phyloP scores from a whole-genome alignment of 2,329 filamentous ascomycete genomes.

The Aspergillus felis region DNA sequence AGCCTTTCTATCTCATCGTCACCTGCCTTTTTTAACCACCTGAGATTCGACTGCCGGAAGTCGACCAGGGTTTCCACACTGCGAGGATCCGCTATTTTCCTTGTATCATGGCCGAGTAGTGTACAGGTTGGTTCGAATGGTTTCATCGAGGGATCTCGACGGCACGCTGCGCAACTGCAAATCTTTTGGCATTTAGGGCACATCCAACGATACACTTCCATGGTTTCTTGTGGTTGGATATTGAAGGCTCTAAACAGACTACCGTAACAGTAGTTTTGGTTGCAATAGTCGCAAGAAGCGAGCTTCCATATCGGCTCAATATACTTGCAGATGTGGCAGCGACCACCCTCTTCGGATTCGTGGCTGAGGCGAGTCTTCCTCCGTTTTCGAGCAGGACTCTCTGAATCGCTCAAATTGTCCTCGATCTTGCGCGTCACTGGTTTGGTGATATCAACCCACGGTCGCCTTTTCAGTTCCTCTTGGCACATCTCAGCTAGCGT shows the following conservation, averaged over 20 bases:
- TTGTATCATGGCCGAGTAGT: conserved; percentile 85
- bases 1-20: conserved; percentile 48
- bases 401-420: conserved; percentile 45
- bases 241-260: conserved; percentile 88
- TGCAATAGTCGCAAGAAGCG: conserved; percentile 73
- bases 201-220: conserved; percentile 78
- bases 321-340: conserved; percentile 80
- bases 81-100: conserved; percentile 80
- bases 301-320: conserved; percentile 81
- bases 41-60: conserved; percentile 82
- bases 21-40: conserved; percentile 67
- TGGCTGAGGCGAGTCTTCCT: conserved; percentile 52
- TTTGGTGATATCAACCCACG: conserved; percentile 77
- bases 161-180: conserved; percentile 82
- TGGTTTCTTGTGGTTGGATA: conserved; percentile 74
- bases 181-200: conserved; percentile 83
- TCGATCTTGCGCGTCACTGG: conserved; percentile 37
- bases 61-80: conserved; percentile 89
- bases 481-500: conserved; percentile 91
- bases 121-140: conserved; percentile 87
- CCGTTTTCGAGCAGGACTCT: conserved; percentile 61
- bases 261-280: conserved; percentile 84
- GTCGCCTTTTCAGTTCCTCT: conserved; percentile 73
- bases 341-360: conserved; percentile 47
- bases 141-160: conserved; percentile 61